phyloP scores from a whole-genome alignment of 2,329 filamentous ascomycete genomes.

The Nectriaceae sp. region DNA sequence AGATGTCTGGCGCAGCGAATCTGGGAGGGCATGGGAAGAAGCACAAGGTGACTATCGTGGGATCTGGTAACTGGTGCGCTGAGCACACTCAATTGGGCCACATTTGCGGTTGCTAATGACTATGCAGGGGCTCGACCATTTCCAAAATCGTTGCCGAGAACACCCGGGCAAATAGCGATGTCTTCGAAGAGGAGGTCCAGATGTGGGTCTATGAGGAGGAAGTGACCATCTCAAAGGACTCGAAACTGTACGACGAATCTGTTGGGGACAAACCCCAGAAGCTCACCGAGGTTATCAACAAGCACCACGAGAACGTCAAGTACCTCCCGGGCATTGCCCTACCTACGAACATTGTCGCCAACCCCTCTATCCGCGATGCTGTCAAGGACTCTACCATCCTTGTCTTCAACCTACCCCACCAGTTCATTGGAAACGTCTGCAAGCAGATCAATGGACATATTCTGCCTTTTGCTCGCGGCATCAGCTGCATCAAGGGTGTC shows the following conservation, averaged over 20 bases:
- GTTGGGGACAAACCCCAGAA: constrained; percentile 73
- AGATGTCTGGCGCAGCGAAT: constrained; percentile 32
- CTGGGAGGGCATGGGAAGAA: constrained; percentile 63
- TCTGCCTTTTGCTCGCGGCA: constrained; percentile 85
- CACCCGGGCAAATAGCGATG: constrained; percentile 70
- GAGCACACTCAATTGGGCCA: neutral
- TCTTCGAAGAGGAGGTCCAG: constrained; percentile 88
- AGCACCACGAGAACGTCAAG: constrained; percentile 93
- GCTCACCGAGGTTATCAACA: constrained; percentile 89
- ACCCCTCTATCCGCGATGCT: constrained; percentile 76
- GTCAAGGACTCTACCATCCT: constrained; percentile 85
- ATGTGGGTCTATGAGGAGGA: constrained; percentile 99
- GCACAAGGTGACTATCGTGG: constrained; percentile 92
- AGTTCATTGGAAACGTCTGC: constrained; percentile 90
- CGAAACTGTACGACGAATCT: constrained; percentile 69
- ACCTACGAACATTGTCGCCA: constrained; percentile 81
- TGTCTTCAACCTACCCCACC: constrained; percentile 94
- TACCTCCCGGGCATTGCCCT: constrained; percentile 90
- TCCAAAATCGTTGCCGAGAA: constrained; percentile 97
- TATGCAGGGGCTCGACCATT: constrained; percentile 85
- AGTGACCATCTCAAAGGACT: constrained; percentile 70
- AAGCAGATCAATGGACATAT: constrained; percentile 84
- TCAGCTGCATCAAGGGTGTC: constrained; percentile 98
- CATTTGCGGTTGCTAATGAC: neutral
- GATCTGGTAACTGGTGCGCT: constrained; percentile 89